phyloP scores from a whole-genome alignment of 345 rosid genomes.

The Gossypium stocksii region DNA sequence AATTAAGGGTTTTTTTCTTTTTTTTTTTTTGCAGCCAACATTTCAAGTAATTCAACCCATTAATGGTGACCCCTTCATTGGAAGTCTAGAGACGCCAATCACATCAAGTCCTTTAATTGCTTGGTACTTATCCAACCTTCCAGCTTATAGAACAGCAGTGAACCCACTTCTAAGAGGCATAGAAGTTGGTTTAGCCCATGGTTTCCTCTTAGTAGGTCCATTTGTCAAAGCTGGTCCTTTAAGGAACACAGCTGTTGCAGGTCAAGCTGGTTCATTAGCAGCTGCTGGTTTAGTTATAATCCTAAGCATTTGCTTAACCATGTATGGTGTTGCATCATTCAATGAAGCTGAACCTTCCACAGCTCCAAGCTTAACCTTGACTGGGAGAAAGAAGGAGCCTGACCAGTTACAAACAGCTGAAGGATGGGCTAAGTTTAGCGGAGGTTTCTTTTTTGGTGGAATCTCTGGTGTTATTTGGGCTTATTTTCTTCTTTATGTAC shows the following conservation, averaged over 20 bases:
- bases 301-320: slow-evolving; percentile 80
- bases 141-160: slow-evolving; percentile 89
- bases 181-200: slow-evolving; percentile 88
- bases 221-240: slow-evolving; percentile 84
- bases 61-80: slow-evolving; percentile 96
- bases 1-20: not conserved
- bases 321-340: slow-evolving; percentile 78
- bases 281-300: slow-evolving; percentile 86
- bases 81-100: slow-evolving; percentile 90
- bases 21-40: slow-evolving; percentile 50
- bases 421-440: slow-evolving; percentile 88
- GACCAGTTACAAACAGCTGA: slow-evolving; percentile 92
- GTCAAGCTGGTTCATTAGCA: slow-evolving; percentile 70
- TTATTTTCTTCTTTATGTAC: slow-evolving; percentile 75
- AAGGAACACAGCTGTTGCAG: slow-evolving; percentile 80
- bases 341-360: slow-evolving; percentile 78
- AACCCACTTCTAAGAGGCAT: slow-evolving; percentile 88
- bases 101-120: slow-evolving; percentile 94
- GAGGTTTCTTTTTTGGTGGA: slow-evolving; percentile 96
- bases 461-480: slow-evolving; percentile 96
- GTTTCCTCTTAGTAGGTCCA: slow-evolving; percentile 81
- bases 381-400: slow-evolving; percentile 91
- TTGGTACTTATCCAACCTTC: slow-evolving; percentile 95
- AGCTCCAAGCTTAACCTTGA: slow-evolving; percentile 77
- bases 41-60: slow-evolving; percentile 93